Evolutionary conservation across 1,284 basidiomycete genomes (phyloP), one percentile per base, ranked within the genome.

Genomic region (Sporisorium sorghi): DNA sequence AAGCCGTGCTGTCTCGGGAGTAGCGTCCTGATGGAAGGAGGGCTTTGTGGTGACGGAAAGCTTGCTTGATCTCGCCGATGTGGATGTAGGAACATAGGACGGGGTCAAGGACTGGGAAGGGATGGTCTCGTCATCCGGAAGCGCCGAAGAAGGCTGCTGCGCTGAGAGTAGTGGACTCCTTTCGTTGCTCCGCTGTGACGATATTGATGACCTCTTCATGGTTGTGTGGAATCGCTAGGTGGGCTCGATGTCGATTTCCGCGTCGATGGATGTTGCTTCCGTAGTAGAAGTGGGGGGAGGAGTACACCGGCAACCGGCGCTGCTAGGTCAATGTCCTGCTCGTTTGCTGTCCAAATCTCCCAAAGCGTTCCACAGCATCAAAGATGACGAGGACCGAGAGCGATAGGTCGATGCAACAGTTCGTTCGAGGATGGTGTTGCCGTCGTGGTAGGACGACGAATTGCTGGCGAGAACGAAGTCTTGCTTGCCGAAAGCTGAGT

Each of bases 111-210:
- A 69, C 6, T 48, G 55, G 14, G 56, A 24, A 10, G 67, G 60
- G 19, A 56, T 59, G 2, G 35, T 21, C 12, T 69, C 60, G n/a
- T 69, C 67, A 2, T n/a, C 17, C 2, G 51, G 28, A 9, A 46
- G 28, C 11, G 35, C 33, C 2, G 55, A 44, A 8, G 57, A 47
- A 17, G 54, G 24, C 15, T 26, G 49, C 26, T 63, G 67, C 12
- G 67, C 57, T 10, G 60, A 47, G 35, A 70, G 67, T 15, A 70
- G 61, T 12, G 67, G 61, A 32, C 67, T 70, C 40, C 61, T 59
- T 57, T 70, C 67, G 33, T 70, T 53, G 61, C 67, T 70, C 30
- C 60, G 52, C 23, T 63, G 67, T 1, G 67, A 64, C n/a, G 59
- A 70, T 37, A 57, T 58, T 11, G 67, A 70, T 0, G 46, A 24